Conservation (phyloP, 495 filamentous ascomycete species). For the Talaromyces nanjingensis region DNA sequence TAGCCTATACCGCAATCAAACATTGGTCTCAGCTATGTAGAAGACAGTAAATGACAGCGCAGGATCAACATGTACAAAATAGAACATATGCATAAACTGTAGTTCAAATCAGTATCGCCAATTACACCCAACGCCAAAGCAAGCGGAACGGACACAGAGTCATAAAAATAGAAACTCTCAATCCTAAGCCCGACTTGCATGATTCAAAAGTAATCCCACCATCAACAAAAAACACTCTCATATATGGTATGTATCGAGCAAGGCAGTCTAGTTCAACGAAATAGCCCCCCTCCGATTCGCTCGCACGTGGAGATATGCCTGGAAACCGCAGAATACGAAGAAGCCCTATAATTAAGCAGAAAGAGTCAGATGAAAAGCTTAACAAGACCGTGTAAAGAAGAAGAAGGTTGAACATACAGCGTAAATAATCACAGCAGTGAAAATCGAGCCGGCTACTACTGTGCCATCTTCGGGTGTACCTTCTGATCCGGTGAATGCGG, state of each 20-base stretch:
- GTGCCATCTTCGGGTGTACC: slow-evolving; percentile 67
- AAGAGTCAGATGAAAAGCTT: not conserved
- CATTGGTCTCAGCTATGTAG: too few species aligned
- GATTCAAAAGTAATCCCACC: not conserved
- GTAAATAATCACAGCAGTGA: slow-evolving; percentile 80
- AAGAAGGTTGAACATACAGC: slow-evolving; percentile 48
- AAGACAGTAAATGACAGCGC: not conserved
- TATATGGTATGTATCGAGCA: not conserved
- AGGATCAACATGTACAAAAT: not conserved
- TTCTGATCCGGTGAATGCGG: slow-evolving; percentile 68
- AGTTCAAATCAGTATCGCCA: not conserved
- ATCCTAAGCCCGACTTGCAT: not conserved
- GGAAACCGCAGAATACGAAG: slow-evolving; percentile 81
- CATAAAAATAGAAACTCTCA: not conserved
- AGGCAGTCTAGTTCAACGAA: slow-evolving; percentile 48
- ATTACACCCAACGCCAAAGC: slow-evolving; percentile 4
- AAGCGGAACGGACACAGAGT: not conserved
- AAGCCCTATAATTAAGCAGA: slow-evolving; percentile 52
- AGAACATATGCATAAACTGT: not conserved
- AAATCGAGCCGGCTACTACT: slow-evolving; percentile 74
- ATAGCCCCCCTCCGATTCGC: slow-evolving; percentile 76
- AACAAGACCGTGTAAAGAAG: not conserved
- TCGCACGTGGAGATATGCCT: slow-evolving; percentile 72
- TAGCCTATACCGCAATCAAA: not conserved
- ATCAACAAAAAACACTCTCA: not conserved